These are phyloP conservation scores for Thielaviopsis musarum DNA, from an alignment of 2,329 filamentous ascomycete genomes.

Conservation along the genomic window DNA sequence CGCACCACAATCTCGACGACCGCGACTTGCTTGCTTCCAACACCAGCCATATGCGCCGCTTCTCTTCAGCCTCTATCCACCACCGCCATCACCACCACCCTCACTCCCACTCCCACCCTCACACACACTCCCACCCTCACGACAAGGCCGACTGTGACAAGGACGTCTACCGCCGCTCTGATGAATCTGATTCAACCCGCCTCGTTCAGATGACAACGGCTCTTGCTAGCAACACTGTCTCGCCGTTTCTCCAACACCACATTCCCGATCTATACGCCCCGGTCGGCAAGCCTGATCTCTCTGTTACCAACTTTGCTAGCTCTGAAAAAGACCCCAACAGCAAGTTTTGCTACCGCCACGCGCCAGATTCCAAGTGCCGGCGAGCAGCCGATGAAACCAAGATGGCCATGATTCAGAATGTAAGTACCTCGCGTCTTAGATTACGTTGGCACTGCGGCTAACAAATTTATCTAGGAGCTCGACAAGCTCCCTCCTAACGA, in stretches of 20 bases:
- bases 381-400: slow-evolving; percentile 86
- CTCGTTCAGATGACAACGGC: slow-evolving; percentile 43
- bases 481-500: slow-evolving; percentile 67
- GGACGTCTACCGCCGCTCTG: slow-evolving; percentile 5
- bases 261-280: slow-evolving; percentile 82
- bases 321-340: slow-evolving; percentile 49
- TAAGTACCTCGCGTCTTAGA: slow-evolving; percentile 25
- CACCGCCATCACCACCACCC: neutral
- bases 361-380: slow-evolving; percentile 84
- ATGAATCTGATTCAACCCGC: slow-evolving; percentile 18
- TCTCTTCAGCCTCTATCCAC: neutral
- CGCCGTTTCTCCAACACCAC: slow-evolving; percentile 78
- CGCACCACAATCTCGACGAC: neutral
- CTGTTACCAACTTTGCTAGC: slow-evolving; percentile 12
- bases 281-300: slow-evolving; percentile 38
- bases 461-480: slow-evolving; percentile 42
- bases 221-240: slow-evolving; percentile 61
- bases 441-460: neutral
- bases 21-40: neutral
- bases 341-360: slow-evolving; percentile 89
- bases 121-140: neutral
- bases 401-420: slow-evolving; percentile 86
- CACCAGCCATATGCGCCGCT: neutral
- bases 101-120: neutral
- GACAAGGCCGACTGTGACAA: neutral